Evolutionary conservation across 2,329 filamentous ascomycete species (phyloP).

Genomic region (Phialemonium atrogriseum): DNA sequence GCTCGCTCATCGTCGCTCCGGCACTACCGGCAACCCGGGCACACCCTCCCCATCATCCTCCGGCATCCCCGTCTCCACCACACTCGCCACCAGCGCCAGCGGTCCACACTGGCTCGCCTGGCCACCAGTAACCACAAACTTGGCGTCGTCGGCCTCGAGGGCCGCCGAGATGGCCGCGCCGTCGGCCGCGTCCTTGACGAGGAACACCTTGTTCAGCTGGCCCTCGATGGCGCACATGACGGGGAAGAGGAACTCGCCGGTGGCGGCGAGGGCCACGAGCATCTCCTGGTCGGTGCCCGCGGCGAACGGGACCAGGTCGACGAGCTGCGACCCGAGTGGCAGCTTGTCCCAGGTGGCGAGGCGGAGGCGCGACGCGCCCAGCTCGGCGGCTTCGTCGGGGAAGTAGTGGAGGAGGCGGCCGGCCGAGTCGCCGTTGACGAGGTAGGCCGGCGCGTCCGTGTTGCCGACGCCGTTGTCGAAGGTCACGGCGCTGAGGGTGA

Average conservation of each 20-base stretch:
- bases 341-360: not conserved
- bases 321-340: not conserved
- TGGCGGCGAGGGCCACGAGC: not conserved
- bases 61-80: not conserved
- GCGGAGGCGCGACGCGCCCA: constrained; percentile 1
- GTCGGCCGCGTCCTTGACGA: not conserved
- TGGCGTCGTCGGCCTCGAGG: not conserved
- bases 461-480: not conserved
- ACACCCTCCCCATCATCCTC: too few species aligned
- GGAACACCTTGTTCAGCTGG: not conserved
- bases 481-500: not conserved
- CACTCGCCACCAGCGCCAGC: not conserved
- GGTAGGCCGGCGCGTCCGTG: not conserved
- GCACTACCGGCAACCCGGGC: too few species aligned
- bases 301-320: not conserved
- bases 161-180: not conserved
- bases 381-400: not conserved
- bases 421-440: not conserved
- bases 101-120: constrained; percentile 1
- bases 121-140: not conserved
- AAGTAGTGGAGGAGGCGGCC: constrained; percentile 1
- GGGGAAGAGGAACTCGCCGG: not conserved
- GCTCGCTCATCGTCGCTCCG: too few species aligned
- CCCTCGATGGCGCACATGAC: not conserved
- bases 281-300: not conserved